Evolutionary conservation across 495 filamentous ascomycete species (phyloP).

Genomic region (Neurospora hispaniola): DNA sequence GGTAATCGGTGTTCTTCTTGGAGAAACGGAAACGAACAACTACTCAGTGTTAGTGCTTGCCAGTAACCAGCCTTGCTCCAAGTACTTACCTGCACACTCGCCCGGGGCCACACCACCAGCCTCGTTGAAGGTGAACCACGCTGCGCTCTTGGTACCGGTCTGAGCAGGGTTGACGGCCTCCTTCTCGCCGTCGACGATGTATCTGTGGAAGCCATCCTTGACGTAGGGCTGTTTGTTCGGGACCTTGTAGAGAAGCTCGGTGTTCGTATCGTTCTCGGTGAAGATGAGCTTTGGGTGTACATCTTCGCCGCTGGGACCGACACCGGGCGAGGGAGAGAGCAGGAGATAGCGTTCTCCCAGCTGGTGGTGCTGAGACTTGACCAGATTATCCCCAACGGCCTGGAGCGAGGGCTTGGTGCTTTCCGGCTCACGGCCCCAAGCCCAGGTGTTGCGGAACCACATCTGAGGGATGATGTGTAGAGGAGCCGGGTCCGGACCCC

Average conservation of each 20-base stretch:
- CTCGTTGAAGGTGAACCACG: conserved; percentile 88
- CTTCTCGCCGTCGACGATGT: conserved; percentile 75
- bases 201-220: conserved; percentile 88
- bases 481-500: conserved; percentile 79
- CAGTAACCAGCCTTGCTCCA: neutral
- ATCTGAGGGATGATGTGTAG: conserved; percentile 91
- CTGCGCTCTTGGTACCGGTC: conserved; percentile 78
- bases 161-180: conserved; percentile 69
- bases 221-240: conserved; percentile 75
- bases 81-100: conserved; percentile 58
- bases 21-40: conserved; percentile 90
- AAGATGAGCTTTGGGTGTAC: conserved; percentile 75
- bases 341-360: conserved; percentile 76
- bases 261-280: conserved; percentile 93
- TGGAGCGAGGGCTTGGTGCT: conserved; percentile 68
- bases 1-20: conserved; percentile 55
- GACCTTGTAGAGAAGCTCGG: conserved; percentile 59
- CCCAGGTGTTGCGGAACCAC: conserved; percentile 96
- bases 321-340: conserved; percentile 81
- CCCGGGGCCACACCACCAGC: conserved; percentile 76
- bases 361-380: conserved; percentile 61
- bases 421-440: conserved; percentile 67
- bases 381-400: conserved; percentile 49
- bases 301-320: conserved; percentile 66
- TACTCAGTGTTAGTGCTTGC: conserved; percentile 4